Base-by-base conservation (phyloP, 2,329 filamentous ascomycete species). In the Fusarium equiseti region DNA sequence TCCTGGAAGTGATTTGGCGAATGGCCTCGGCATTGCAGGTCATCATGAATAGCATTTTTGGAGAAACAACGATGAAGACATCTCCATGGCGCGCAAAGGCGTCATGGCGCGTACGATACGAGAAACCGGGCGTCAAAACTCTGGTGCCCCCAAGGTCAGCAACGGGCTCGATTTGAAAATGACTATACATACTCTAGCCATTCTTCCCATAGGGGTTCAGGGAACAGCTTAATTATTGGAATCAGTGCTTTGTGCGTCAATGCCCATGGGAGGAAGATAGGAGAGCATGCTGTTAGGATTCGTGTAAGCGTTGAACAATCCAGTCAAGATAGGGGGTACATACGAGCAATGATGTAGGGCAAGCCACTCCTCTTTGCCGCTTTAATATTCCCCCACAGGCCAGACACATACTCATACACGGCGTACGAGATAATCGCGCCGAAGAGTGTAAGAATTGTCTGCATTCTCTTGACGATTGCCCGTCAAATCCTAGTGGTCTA, bases 11-110 rank as follows among this genome's bases (percentile, higher is more conserved):
- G 56, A 95, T 86, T 76, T 92, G 89, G 60, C 84, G 84, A 59
- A 92, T 88, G 20, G 86, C 87, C 63, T 91, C 89, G 18, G 92
- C 86, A 77, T 90, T 89, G 44, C 88, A 86, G 8, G 88, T 88
- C 70, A 85, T 87, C 38, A 92, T 71, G 20, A 84, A 76, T 18
- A 89, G 81, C 35, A 77, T 78, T 10, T 82, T 81, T 0, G 91
- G 89, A 1, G 88, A 85, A 10, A 90, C 90, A n/a, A 89, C 73
- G 10, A 94, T 71, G 73, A 93, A 90, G 15, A 86, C 83, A 71
- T 94, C 90, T 45, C 88, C 90, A 12, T 89, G 75, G 18, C 84
- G 82, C 29, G 85, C 81, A 75, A 90, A 94, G 18, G 87, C 83
- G 22, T 84, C 82, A 72, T 90, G 86, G 29, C 86, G 84, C 15